Evolutionary conservation across 257 asterid species (phyloP).

Genomic region (Coffea eugenioides): DNA sequence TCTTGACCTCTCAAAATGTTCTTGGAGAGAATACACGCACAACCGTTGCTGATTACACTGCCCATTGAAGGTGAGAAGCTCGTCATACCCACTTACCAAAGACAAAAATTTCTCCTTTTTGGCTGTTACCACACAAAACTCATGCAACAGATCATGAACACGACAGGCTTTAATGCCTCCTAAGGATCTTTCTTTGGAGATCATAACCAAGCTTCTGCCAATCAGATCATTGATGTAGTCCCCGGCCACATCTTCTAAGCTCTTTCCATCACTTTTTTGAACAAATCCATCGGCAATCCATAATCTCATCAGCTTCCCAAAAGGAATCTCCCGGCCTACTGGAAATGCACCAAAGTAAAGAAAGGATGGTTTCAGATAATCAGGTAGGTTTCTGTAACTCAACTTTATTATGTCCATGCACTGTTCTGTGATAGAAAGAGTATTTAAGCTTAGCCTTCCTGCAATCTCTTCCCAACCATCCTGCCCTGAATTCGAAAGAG

Average conservation of each 20-base stretch:
- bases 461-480: not conserved
- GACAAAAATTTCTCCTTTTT: not conserved
- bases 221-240: not conserved
- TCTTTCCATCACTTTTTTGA: not conserved
- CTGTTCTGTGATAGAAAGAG: not conserved
- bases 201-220: not conserved
- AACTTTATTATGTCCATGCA: not conserved
- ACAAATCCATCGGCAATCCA: not conserved
- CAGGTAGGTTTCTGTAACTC: not conserved
- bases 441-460: not conserved
- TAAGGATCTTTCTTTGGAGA: not conserved
- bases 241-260: not conserved
- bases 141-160: not conserved
- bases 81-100: not conserved
- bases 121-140: not conserved
- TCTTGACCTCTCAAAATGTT: not conserved
- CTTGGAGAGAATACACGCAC: not conserved
- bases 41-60: not conserved
- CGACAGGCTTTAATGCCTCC: not conserved
- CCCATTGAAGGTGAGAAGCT: not conserved
- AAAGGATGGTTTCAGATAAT: not conserved
- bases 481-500: not conserved
- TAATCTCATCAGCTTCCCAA: not conserved
- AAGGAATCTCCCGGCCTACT: not conserved
- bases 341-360: not conserved